These are phyloP conservation scores for Phialemonium atrogriseum DNA, from an alignment of 2,329 filamentous ascomycete genomes.

Conservation along the genomic window DNA sequence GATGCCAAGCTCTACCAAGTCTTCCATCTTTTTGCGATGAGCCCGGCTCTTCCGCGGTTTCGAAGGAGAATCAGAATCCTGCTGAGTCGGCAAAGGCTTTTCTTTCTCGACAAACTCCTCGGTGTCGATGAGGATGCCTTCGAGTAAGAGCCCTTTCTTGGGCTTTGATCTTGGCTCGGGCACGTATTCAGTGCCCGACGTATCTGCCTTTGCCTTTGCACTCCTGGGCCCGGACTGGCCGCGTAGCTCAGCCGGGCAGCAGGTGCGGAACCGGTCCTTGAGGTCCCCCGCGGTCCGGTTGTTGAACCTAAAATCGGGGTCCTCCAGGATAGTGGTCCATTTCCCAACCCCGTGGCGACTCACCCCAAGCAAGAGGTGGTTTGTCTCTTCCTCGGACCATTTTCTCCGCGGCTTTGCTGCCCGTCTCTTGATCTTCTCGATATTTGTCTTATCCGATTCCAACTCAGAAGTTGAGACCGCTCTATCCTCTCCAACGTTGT, in stretches of 20 bases:
- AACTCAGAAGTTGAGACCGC: slow-evolving; percentile 8
- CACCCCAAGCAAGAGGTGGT: slow-evolving; percentile 52
- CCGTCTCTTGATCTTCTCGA: slow-evolving; percentile 38
- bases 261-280: slow-evolving; percentile 59
- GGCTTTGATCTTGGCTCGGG: slow-evolving; percentile 25
- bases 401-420: slow-evolving; percentile 51
- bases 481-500: slow-evolving; percentile 21
- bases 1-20: slow-evolving; percentile 46
- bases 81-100: slow-evolving; percentile 5
- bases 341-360: slow-evolving; percentile 55
- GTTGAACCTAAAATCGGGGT: slow-evolving; percentile 52
- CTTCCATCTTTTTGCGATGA: slow-evolving; percentile 34
- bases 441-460: slow-evolving; percentile 15
- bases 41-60: slow-evolving; percentile 26
- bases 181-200: too few species aligned
- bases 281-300: slow-evolving; percentile 53
- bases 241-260: slow-evolving; percentile 53
- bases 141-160: slow-evolving; percentile 42
- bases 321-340: slow-evolving; percentile 57
- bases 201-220: not conserved
- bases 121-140: slow-evolving; percentile 45
- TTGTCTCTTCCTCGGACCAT: slow-evolving; percentile 59
- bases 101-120: slow-evolving; percentile 24
- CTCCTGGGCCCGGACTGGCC: slow-evolving; percentile 26
- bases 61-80: slow-evolving; percentile 14